phyloP scores from a whole-genome alignment of 495 filamentous ascomycete species.

The Penicillium verhagenii region DNA sequence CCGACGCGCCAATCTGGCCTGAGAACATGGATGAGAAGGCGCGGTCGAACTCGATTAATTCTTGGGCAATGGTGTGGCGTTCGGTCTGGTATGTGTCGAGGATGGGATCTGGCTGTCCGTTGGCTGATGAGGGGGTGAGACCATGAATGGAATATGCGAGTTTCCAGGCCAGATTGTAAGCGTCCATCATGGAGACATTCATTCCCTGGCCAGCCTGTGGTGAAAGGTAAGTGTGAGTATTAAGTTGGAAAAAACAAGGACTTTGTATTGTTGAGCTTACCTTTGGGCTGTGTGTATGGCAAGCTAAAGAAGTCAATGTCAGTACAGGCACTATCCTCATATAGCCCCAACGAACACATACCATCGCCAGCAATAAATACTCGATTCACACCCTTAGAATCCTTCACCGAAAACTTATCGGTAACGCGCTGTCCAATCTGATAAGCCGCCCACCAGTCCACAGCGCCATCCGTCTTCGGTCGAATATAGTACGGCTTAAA shows the following conservation, averaged over 20 bases:
- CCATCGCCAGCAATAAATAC: conserved; percentile 70
- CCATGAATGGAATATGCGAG: conserved; percentile 68
- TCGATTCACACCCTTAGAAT: conserved; percentile 45
- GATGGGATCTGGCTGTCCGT: conserved; percentile 49
- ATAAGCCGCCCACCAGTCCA: conserved; percentile 66
- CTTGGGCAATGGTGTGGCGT: conserved; percentile 64
- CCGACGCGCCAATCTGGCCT: conserved; percentile 41
- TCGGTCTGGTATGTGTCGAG: conserved; percentile 71
- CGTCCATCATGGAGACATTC: conserved; percentile 86
- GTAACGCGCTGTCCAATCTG: conserved; percentile 74
- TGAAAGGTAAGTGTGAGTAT: conserved; percentile 3
- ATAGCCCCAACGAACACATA: conserved; percentile 16
- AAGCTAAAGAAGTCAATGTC: conserved; percentile 19
- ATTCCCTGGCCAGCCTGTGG: conserved; percentile 80
- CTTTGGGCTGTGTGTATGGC: conserved; percentile 70
- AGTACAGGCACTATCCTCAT: background rate
- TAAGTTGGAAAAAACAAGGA: background rate
- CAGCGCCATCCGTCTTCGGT: conserved; percentile 33
- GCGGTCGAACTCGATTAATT: conserved; percentile 72
- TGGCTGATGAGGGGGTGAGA: conserved; percentile 36
- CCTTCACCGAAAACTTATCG: conserved; percentile 59
- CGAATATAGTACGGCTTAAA: conserved; percentile 50
- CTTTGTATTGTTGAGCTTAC: conserved; percentile 25
- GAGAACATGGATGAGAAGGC: conserved; percentile 54
- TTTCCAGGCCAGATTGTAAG: conserved; percentile 84